Conservation (phyloP, 345 rosid species). For the Kandelia obovata region DNA sequence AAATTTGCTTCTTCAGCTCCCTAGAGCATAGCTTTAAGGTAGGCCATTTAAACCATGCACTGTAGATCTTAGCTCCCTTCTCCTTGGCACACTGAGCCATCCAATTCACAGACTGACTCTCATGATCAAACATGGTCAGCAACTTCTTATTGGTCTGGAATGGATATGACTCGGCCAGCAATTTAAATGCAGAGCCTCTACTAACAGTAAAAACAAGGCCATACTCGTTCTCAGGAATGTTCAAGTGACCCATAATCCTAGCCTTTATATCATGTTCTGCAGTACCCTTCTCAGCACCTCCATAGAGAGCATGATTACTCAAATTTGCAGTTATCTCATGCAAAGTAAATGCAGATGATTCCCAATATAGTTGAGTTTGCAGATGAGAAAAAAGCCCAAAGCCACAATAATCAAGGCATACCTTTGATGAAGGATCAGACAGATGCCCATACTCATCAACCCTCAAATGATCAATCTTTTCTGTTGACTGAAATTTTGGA, state of each 20-base stretch:
- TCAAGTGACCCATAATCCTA: slow-evolving; percentile 78
- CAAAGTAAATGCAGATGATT: slow-evolving; percentile 66
- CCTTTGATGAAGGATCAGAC: slow-evolving; percentile 54
- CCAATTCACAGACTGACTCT: slow-evolving; percentile 89
- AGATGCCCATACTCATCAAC: slow-evolving; percentile 65
- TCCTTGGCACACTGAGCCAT: slow-evolving; percentile 84
- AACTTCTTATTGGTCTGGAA: slow-evolving; percentile 65
- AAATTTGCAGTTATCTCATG: slow-evolving; percentile 83
- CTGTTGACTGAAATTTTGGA: slow-evolving; percentile 65
- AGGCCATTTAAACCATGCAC: slow-evolving; percentile 94
- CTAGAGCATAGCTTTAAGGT: slow-evolving; percentile 73
- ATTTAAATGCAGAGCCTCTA: slow-evolving; percentile 83
- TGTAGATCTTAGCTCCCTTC: slow-evolving; percentile 76
- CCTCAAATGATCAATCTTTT: slow-evolving; percentile 66
- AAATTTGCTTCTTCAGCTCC: slow-evolving; percentile 70
- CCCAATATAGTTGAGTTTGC: slow-evolving; percentile 69
- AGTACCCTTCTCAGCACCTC: slow-evolving; percentile 78
- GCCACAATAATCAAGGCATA: slow-evolving; percentile 94
- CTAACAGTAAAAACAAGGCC: slow-evolving; percentile 85
- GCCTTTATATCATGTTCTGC: slow-evolving; percentile 73
- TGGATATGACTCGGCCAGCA: slow-evolving; percentile 80
- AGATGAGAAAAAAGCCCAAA: slow-evolving; percentile 75
- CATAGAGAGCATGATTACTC: slow-evolving; percentile 77
- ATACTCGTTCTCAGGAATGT: slow-evolving; percentile 83
- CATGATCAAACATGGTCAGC: slow-evolving; percentile 87